phyloP scores from a whole-genome alignment of 495 filamentous ascomycete species.

The Xylaria longipes region DNA sequence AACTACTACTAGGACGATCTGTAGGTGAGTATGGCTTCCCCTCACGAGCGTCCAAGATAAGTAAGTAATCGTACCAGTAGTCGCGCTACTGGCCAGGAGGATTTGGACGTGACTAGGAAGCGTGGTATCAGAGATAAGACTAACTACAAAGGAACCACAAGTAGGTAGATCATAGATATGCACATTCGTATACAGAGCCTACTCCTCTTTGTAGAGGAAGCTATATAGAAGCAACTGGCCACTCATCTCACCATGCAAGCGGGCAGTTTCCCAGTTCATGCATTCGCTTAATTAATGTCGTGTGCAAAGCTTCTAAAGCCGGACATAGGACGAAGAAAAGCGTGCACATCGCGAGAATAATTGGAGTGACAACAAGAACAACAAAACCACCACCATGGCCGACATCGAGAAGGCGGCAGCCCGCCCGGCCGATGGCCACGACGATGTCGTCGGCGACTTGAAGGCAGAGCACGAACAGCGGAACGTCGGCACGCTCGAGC shows the following conservation, averaged over 20 bases:
- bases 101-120: background rate
- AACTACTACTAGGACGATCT: background rate
- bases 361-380: background rate
- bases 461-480: conserved; percentile 37
- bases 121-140: background rate
- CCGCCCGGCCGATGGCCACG: conserved; percentile 15
- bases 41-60: background rate
- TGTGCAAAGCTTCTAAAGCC: background rate
- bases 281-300: background rate
- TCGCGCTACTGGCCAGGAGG: background rate
- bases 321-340: background rate
- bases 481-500: conserved; percentile 48
- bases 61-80: no score
- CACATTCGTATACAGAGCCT: background rate
- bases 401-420: conserved; percentile 33
- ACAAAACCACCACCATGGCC: conserved; percentile 32
- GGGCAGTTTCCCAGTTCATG: background rate
- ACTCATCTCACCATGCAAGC: background rate
- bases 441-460: conserved; percentile 29
- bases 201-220: background rate
- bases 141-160: background rate
- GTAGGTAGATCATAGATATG: background rate
- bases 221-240: background rate
- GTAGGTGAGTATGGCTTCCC: conserved; percentile 4
- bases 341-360: background rate